Evolutionary conservation across 169 alveolate genomes (phyloP), one percentile per base, ranked within the genome.

Genomic region (Plasmodium vinckei): DNA sequence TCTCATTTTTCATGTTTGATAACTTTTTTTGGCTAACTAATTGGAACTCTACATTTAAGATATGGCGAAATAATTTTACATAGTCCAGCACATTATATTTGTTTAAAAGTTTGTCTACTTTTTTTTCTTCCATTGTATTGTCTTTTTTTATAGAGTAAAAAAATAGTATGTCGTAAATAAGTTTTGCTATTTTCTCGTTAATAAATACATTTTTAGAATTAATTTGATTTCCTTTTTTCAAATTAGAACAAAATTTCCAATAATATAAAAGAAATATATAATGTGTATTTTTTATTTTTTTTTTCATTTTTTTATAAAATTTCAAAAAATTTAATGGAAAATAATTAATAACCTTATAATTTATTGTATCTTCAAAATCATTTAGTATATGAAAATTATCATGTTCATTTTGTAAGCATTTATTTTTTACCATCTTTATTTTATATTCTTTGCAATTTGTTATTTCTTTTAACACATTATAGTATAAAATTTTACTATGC

Each of bases 241-340:
- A 72, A 63, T 59, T 44, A 15, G 42, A 57, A 33, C 53, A 49
- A 56, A 23, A 64, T 21, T 49, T 77, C 72, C 72, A 56, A 59
- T 64, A 77, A 54, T 77, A 77, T 53, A 77, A 53, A 56, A 77
- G 68, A 57, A 77, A 77, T 64, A 77, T 13, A 63, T 21, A 27
- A n/a, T 56, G 19, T 53, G 88, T 23, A 15, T 56, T 57, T 10
- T 57, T 17, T 9, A 17, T 57, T 57, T 15, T 19, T 0, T 5
- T 17, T 57, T n/a, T 57, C 19, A n/a, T 12, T 57, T 51, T 51
- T 51, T 51, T 12, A 51, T 13, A 51, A 51, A 51, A 51, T 51
- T 51, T 51, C 1, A 51, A 12, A 51, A 51, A 51, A 3, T 5
- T 15, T 4, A 15, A 4, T 12, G 59, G 23, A 15, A 51, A 51